Percentiles rank a stretch among this genome's conserved stretches.
Evolutionary conservation across 176 grass and related monocot species (phyloP).

Genomic region (Hsuehochloa calcarea): DNA sequence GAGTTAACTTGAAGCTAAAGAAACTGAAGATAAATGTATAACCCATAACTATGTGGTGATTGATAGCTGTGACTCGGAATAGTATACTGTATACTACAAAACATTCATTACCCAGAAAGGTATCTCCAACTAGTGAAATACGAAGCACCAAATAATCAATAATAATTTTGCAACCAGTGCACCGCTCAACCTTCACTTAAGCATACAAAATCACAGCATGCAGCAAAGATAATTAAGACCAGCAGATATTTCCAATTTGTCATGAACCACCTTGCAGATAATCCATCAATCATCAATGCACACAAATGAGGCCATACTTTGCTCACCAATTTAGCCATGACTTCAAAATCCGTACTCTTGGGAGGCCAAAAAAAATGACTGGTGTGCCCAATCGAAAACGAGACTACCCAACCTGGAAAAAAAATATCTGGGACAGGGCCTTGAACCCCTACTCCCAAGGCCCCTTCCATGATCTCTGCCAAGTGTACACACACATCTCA

Average conservation of each 20-base stretch:
- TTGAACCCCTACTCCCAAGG: no score
- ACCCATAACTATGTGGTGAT: not conserved
- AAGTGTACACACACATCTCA: no score
- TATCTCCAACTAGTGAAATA: not conserved
- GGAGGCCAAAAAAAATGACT: not conserved
- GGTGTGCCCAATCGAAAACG: not conserved
- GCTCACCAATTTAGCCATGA: not conserved
- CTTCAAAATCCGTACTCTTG: not conserved
- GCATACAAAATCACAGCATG: conserved; percentile 5
- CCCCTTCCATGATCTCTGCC: no score
- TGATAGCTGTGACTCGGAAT: not conserved
- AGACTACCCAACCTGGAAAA: no score
- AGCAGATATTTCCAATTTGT: not conserved
- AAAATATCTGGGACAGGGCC: no score
- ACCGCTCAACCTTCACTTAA: not conserved
- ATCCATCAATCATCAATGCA: not conserved
- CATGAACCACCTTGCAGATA: not conserved
- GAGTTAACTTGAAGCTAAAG: not conserved
- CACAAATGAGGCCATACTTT: not conserved
- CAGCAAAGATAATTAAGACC: not conserved
- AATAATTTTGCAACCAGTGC: not conserved
- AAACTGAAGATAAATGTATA: not conserved
- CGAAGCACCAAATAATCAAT: not conserved
- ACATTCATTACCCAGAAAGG: not conserved
- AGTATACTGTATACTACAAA: not conserved